Percentiles rank a stretch among this genome's conserved stretches.
Evolutionary conservation across 2,329 filamentous ascomycete genomes (phyloP).

Genomic region (Ophiostoma sp.): DNA sequence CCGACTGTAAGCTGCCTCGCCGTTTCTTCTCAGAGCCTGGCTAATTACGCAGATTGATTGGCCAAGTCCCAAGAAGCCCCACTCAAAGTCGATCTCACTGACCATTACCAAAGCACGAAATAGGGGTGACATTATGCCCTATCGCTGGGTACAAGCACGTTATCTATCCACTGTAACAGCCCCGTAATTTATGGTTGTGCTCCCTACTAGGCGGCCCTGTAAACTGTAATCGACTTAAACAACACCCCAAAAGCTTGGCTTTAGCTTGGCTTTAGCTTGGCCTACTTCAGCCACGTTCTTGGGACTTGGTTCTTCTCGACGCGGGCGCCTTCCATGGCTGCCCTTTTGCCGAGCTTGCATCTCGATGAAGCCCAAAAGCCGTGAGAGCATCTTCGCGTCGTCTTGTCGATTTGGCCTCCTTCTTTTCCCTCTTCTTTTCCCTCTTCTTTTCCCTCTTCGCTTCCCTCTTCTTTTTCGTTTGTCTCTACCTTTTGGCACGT

Average conservation of each 20-base stretch:
- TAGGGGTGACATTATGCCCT: conserved; percentile 3
- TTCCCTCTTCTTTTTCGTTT: background rate
- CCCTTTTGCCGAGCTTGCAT: too few relatives aligned
- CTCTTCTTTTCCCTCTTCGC: background rate
- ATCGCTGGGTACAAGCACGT: background rate
- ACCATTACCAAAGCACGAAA: conserved; percentile 2
- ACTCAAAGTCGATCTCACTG: background rate
- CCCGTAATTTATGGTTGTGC: background rate
- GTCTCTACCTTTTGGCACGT: background rate
- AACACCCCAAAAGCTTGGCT: background rate
- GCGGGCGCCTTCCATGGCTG: too few relatives aligned
- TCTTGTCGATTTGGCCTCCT: background rate
- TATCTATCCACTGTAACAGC: background rate
- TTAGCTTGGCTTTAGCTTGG: conserved; percentile 1
- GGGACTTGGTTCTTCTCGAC: background rate
- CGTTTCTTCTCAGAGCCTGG: background rate
- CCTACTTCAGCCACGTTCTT: background rate
- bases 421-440: background rate
- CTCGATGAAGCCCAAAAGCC: background rate
- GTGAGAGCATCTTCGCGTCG: background rate
- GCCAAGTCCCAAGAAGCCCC: background rate
- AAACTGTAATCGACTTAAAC: background rate
- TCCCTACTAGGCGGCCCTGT: background rate
- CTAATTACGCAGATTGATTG: background rate
- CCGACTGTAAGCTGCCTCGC: too few relatives aligned